Base-by-base conservation (phyloP, 1,139 yeast species). In the Debaryomyces coudertii region DNA sequence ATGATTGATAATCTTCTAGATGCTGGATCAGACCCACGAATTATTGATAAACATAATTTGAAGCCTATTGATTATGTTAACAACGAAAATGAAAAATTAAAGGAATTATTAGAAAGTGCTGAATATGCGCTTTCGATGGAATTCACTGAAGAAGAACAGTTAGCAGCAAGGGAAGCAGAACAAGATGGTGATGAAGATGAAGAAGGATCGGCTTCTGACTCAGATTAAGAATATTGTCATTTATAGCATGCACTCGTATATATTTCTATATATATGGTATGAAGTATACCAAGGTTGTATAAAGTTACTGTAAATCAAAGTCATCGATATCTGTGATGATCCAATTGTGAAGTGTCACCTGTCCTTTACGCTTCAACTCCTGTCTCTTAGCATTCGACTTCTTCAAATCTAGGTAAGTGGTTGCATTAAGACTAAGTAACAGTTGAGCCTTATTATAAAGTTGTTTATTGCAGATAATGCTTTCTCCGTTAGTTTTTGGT, bases 11-110 rank as follows among this genome's bases (percentile, higher is more conserved):
- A 87, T 62, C 75, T 93, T 52, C 73, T 93, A 49, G 97, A 92
- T 58, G 97, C 96, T 29, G 99, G 98, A 2, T 85, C 96, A 1
- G 95, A 92, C 65, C 90, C 96, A n/a, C 55, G 76, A 45, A 65
- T 72, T 33, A 56, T 58, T 23, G 77, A 75, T 53, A 61, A 54
- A 28, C 63, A 60, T 49, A 56, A 86, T 24, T 79, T 85, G 58
- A 85, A 79, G 57, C 96, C 99, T 9, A 73, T 86, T 37, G 90
- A 89, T 56, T 73, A 90, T 52, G 85, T 83, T 9, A 71, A 65
- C 25, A 71, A 74, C 11, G 79, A 81, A 42, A 77, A 79, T 36
- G 76, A 72, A 16, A 67, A 71, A 54, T 73, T 92, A 55, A 71
- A 72, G 42, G 83, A 83, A 52, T 69, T 83, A 39, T 76, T 92